phyloP scores from a whole-genome alignment of 2,329 filamentous ascomycete genomes.

The Arthrobotrys entomopaga region DNA sequence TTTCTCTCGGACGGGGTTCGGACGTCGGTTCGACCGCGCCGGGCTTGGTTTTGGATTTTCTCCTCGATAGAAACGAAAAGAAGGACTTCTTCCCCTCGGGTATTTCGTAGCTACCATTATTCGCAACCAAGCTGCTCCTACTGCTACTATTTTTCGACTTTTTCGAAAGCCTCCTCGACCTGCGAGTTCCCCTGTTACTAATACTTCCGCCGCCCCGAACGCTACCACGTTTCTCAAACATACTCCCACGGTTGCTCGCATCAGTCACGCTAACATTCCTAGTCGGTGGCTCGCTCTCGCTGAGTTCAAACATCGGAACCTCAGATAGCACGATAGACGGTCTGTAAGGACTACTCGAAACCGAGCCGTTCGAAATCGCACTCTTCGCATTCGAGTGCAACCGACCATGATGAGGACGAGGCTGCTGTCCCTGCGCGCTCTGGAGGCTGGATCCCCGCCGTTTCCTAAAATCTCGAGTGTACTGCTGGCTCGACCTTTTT shows the following conservation, averaged over 20 bases:
- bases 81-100: slow-evolving; percentile 30
- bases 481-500: slow-evolving; percentile 31
- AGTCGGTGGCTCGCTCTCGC: slow-evolving; percentile 37
- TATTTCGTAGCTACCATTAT: slow-evolving; percentile 15
- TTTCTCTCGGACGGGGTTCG: slow-evolving; percentile 15
- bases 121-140: slow-evolving; percentile 10
- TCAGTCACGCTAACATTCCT: slow-evolving; percentile 28
- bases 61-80: slow-evolving; percentile 25
- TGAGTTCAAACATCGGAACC: slow-evolving; percentile 37
- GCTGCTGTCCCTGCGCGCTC: slow-evolving; percentile 12
- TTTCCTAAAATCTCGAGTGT: slow-evolving; percentile 12
- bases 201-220: slow-evolving; percentile 8
- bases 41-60: slow-evolving; percentile 13
- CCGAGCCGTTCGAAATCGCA: slow-evolving; percentile 17
- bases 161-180: slow-evolving; percentile 42
- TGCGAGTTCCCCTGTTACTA: slow-evolving; percentile 11
- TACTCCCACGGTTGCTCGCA: slow-evolving; percentile 16
- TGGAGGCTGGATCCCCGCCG: slow-evolving; percentile 27
- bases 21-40: background rate
- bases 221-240: slow-evolving; percentile 7
- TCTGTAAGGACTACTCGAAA: slow-evolving; percentile 32
- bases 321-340: slow-evolving; percentile 41
- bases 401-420: slow-evolving; percentile 21
- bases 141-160: slow-evolving; percentile 28
- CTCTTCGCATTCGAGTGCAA: slow-evolving; percentile 15